Conservation (phyloP, 2,329 filamentous ascomycete species). For the Coniochaeta sp. region DNA sequence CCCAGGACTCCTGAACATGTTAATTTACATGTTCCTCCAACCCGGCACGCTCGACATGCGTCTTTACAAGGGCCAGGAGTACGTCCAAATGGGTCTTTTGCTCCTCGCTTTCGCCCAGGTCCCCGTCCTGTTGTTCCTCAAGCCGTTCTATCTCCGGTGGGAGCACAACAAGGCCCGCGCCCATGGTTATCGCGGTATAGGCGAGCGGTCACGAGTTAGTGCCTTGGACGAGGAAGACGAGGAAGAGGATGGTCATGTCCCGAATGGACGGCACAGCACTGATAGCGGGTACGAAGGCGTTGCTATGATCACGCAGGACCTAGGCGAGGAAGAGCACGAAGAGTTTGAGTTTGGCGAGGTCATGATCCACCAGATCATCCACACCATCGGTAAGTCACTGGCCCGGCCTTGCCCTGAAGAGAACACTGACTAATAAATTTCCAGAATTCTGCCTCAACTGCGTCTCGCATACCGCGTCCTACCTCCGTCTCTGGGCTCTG, state of each 20-base stretch:
- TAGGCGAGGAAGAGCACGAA: conserved; percentile 73
- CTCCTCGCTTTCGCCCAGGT: conserved; percentile 81
- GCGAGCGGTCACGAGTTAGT: conserved; percentile 80
- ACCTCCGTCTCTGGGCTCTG: conserved; percentile 95
- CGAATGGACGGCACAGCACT: conserved; percentile 45
- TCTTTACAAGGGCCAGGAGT: conserved; percentile 71
- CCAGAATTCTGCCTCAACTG: conserved; percentile 97
- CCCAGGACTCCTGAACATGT: conserved; percentile 92
- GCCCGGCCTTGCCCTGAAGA: background rate
- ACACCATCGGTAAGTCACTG: conserved; percentile 75
- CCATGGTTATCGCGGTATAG: conserved; percentile 86
- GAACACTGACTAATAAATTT: conserved; percentile 19
- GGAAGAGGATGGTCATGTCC: conserved; percentile 57
- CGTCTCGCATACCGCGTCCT: conserved; percentile 96
- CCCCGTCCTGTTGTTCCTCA: conserved; percentile 84
- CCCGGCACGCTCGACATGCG: conserved; percentile 68
- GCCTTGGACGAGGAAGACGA: conserved; percentile 87
- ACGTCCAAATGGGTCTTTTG: conserved; percentile 70
- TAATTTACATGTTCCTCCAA: conserved; percentile 98
- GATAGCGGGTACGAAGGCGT: conserved; percentile 71
- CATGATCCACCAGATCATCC: conserved; percentile 99
- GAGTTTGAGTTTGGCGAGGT: conserved; percentile 96
- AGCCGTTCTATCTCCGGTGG: conserved; percentile 90
- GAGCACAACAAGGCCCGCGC: conserved; percentile 87
- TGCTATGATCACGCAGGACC: conserved; percentile 83